These are phyloP conservation scores for Perkinsus chesapeaki DNA, from an alignment of 169 alveolate species.

Conservation along the genomic window DNA sequence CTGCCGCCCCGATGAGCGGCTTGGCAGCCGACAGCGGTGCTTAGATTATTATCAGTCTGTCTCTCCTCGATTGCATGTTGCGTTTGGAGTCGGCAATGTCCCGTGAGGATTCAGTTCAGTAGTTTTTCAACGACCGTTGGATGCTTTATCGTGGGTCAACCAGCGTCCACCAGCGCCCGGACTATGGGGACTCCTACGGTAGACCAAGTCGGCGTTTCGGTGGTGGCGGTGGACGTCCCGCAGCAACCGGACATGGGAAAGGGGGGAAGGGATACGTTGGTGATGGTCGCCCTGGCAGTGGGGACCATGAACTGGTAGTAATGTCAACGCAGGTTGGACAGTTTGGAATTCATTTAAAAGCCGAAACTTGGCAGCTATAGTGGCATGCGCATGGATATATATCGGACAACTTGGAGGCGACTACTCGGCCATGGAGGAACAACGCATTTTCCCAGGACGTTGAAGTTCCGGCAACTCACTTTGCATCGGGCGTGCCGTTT, in stretches of 20 bases:
- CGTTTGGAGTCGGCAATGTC: not conserved
- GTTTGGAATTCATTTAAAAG: no score
- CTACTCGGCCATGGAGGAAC: no score
- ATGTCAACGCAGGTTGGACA: no score
- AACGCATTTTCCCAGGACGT: no score
- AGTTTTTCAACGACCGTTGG: not conserved
- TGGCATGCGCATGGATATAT: no score
- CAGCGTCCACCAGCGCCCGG: not conserved
- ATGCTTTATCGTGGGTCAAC: not conserved
- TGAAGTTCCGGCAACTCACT: no score
- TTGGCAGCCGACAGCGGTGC: not conserved
- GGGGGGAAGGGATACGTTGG: not conserved
- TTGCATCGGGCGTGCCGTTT: no score
- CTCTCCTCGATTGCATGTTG: not conserved
- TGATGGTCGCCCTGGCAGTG: not conserved
- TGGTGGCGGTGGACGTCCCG: not conserved
- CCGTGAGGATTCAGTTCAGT: not conserved
- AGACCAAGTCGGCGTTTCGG: not conserved
- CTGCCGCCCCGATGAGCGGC: not conserved
- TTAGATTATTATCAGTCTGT: not conserved
- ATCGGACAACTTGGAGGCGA: no score
- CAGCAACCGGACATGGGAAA: not conserved
- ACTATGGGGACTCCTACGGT: not conserved
- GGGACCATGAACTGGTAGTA: not conserved
- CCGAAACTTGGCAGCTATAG: no score